Conservation (phyloP, 805 yeast species). For the Nakazawaea anatomiae region DNA sequence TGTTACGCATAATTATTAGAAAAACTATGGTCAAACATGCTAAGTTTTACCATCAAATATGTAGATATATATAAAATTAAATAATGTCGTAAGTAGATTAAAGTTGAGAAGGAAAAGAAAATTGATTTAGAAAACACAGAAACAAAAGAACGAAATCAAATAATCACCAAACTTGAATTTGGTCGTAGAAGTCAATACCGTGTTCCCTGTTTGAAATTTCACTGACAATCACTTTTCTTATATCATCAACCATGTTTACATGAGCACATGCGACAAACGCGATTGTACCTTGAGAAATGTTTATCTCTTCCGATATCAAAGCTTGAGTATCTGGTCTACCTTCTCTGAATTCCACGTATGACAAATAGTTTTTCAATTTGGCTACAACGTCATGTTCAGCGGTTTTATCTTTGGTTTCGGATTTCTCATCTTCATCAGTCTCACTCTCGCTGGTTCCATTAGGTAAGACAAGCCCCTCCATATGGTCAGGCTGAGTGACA, state of each 20-base stretch:
- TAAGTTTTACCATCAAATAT: no score
- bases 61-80: neutral
- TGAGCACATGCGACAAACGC: constrained; percentile 48
- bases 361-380: constrained; percentile 20
- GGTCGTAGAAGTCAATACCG: constrained; percentile 26
- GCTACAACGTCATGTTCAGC: constrained; percentile 12
- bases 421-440: constrained; percentile 12
- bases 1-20: no score
- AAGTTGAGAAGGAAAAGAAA: neutral
- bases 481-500: constrained; percentile 28
- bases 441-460: constrained; percentile 10
- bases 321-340: constrained; percentile 36
- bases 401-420: neutral
- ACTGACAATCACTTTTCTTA: constrained; percentile 20
- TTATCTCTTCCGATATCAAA: constrained; percentile 31
- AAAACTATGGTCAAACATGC: no score
- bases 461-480: constrained; percentile 10
- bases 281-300: constrained; percentile 29
- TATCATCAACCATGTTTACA: constrained; percentile 30
- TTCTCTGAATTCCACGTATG: constrained; percentile 34
- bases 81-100: neutral
- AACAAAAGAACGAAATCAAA: neutral
- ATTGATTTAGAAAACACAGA: neutral
- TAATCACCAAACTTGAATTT: constrained; percentile 28
- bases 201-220: constrained; percentile 9